Evolutionary conservation across 345 rosid species (phyloP), one percentile per base, ranked within the genome.

Genomic region (Salix udensis): DNA sequence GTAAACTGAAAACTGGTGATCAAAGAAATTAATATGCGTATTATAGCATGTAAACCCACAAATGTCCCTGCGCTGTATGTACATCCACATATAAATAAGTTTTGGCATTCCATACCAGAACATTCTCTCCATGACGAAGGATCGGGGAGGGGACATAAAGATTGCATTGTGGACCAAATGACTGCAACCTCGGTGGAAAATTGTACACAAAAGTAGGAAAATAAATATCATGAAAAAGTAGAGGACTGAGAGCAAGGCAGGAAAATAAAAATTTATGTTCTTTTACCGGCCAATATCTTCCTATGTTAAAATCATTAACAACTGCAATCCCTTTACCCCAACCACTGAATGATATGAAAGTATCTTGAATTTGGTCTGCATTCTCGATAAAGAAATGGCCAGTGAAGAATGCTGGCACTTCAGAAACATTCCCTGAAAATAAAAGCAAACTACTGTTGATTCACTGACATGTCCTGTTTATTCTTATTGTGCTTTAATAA

Each of bases 251-350:
- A 30, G 18, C 42, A 55, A 77, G 72, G n/a, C 44, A 50, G 70
- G 24, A 55, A 4, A 75, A 67, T 14, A 4, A 14, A 46, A 46
- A 12, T 46, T 7, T 46, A 14, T 40, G 31, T 53, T 62, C 67
- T 44, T 76, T 70, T 85, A 95, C 97, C 76, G 91, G 98, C 98
- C 98, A 95, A 77, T 84, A 95, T 93, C 97, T 88, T 86, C 98
- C 96, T 0, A 93, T 76, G 86, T 90, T 95, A 82, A 95, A 90
- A 69, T 86, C 84, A 77, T 95, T 95, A 60, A 95, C 88, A 72
- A 77, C 88, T 48, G 91, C 94, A 81, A 93, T 76, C 69, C 97
- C 97, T 86, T 90, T 93, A 30, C 97, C 92, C 97, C 97, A 93
- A 71, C 96, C 94, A 0, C 61, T 79, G 82, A 95, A 86, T 44